Evolutionary conservation across 2,329 filamentous ascomycete species (phyloP), one percentile per base, ranked within the genome.

Genomic region (Fusarium oxysporum): DNA sequence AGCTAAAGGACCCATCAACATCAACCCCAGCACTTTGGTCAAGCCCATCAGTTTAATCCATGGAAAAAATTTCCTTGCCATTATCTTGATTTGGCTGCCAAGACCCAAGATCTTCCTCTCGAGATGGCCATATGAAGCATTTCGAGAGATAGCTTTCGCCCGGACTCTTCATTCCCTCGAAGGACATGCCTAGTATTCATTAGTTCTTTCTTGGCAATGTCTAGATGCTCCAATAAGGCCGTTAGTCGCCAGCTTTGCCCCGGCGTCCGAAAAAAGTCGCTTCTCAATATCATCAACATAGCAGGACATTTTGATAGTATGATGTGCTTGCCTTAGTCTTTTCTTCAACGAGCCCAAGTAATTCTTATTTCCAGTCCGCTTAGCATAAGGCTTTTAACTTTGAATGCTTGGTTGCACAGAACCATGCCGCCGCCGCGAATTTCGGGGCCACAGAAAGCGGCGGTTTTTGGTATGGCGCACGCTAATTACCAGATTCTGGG

Each of bases 401-500:
- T 33, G 23, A 43, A n/a, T 48, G 44, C 35, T 30, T 16, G 30
- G 33, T 45, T 51, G 37, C n/a, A 43, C 32, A 11, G 19, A 59
- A 69, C 50, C 16, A 28, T 64, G 19, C 65, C 58, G 51, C 66
- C 66, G 60, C 65, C 19, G 57, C 57, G n/a, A 50, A 43, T 30
- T 41, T 23, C n/a, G 25, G 33, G 8, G 30, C 48, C 33, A 65
- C 14, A 38, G 43, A 23, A 53, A 4, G 41, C 44, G 41, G 32
- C 19, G 35, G n/a, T 38, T 32, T 41, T 38, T 30, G 37, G 35
- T 35, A 54, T 43, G 41, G 64, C 32, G 40, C 16, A 37, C 25
- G 32, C 66, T 59, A 70, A 41, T 65, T 69, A 59, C 51, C 44
- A 65, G n/a, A 43, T 53, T 25, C 35, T 38, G 32, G 65, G 59